These are phyloP conservation scores for Barbatosphaeria neglecta DNA, from an alignment of 495 filamentous ascomycete genomes.

Conservation along the genomic window DNA sequence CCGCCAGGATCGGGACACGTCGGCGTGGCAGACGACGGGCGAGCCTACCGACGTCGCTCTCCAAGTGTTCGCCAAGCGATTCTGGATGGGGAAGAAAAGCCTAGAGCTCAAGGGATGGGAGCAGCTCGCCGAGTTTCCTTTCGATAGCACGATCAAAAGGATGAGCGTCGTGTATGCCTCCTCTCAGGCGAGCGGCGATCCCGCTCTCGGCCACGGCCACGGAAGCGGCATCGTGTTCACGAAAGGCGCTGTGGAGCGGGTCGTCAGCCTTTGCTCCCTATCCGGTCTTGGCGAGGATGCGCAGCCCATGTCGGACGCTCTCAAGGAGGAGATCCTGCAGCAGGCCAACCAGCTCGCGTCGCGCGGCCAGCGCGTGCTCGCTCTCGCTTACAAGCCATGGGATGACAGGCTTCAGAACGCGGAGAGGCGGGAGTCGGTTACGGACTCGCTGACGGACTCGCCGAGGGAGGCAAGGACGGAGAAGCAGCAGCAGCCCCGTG, in stretches of 20 bases:
- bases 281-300: conserved; percentile 41
- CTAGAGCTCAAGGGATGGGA: conserved; percentile 45
- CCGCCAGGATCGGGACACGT: conserved; percentile 39
- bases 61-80: conserved; percentile 66
- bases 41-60: conserved; percentile 80
- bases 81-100: conserved; percentile 46
- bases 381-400: conserved; percentile 47
- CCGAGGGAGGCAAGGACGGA: neutral
- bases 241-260: conserved; percentile 72
- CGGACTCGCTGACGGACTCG: neutral
- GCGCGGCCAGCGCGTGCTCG: conserved; percentile 71
- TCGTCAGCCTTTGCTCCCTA: conserved; percentile 58
- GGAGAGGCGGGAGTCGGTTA: neutral
- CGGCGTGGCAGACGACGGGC: conserved; percentile 61
- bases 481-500: neutral
- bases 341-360: conserved; percentile 59
- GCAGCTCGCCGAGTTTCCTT: conserved; percentile 64
- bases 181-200: conserved; percentile 11
- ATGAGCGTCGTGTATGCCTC: conserved; percentile 66
- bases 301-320: conserved; percentile 43
- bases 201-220: conserved; percentile 18
- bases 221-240: conserved; percentile 58
- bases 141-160: conserved; percentile 70
- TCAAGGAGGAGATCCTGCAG: conserved; percentile 47
- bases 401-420: conserved; percentile 6